A percentile compares a stretch with the other conserved stretches of the same genome.
phyloP scores from a whole-genome alignment of 2,329 filamentous ascomycete species.

The Aciculosporium take region DNA sequence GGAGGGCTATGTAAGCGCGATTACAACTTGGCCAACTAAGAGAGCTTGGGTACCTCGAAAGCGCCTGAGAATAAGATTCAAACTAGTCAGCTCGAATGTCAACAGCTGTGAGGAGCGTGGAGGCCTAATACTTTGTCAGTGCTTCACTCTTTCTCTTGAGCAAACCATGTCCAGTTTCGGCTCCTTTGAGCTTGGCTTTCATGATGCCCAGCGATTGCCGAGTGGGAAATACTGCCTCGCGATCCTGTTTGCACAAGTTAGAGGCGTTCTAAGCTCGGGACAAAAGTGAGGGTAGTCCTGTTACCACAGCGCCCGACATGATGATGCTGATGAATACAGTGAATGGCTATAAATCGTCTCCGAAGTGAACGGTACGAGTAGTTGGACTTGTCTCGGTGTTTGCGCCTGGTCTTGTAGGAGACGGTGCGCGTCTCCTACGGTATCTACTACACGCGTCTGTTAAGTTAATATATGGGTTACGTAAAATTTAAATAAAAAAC shows the following conservation, averaged over 20 bases:
- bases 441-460: too few relatives aligned
- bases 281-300: background rate
- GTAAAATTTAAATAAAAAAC: too few relatives aligned
- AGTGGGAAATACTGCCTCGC: constrained; percentile 94
- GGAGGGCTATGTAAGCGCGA: constrained; percentile 1
- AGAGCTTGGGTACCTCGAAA: constrained; percentile 5
- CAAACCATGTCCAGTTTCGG: constrained; percentile 80
- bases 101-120: background rate
- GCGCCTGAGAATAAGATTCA: constrained; percentile 1
- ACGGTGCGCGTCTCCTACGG: too few relatives aligned
- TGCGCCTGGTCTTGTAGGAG: too few relatives aligned
- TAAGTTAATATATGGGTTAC: too few relatives aligned
- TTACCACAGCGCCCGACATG: constrained; percentile 21
- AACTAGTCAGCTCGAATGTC: background rate
- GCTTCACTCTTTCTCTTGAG: constrained; percentile 97
- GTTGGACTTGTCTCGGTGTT: too few relatives aligned
- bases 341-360: background rate
- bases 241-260: constrained; percentile 45
- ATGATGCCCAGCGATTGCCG: constrained; percentile 92
- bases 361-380: background rate
- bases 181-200: constrained; percentile 95
- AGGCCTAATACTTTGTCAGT: constrained; percentile 65
- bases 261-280: background rate
- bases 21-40: constrained; percentile 3
- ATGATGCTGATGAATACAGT: constrained; percentile 4